Evolutionary conservation across 345 rosid genomes (phyloP), one percentile per base, ranked within the genome.

Genomic region (Citrus trifoliata): DNA sequence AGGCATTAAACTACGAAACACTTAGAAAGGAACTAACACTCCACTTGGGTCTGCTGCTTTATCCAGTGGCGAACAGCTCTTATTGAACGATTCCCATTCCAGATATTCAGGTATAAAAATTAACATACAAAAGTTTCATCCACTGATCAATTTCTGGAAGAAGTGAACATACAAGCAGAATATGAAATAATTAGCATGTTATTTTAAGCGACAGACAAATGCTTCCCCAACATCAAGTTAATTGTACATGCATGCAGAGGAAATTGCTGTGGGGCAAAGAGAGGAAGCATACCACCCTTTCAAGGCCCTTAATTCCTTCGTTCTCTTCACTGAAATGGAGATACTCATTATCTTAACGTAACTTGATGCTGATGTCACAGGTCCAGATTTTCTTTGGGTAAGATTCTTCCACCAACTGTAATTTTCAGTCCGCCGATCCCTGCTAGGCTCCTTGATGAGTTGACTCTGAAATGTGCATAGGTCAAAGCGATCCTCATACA

Each of bases 401-500:
- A 91, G 70, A 76, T 89, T 88, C 87, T 83, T 86, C 97, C 96
- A 92, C 96, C 97, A 93, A 75, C 79, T 81, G 79, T 27, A 77
- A 42, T 83, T 86, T 80, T 88, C 85, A 79, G 85, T 59, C 70
- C 73, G 69, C 67, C 75, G 60, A 74, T 80, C 84, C 70, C 78
- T 64, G 76, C 82, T 60, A 56, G 84, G 77, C 74, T 86, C 90
- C 82, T 84, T 85, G 67, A 87, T 81, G 62, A 82, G 74, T 67
- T 86, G 87, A 40, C 80, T 88, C 67, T 88, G 78, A 66, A 95
- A 90, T 10, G 87, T 82, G 82, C 81, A 83, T n/a, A 95, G 86
- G 83, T 95, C 99, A 86, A 95, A 95, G 32, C 88, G 90, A 84
- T 95, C 97, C 82, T 95, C 98, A 25, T 93, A 95, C 95, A 95